These are phyloP conservation scores for Lithohypha guttulata DNA, from an alignment of 2,329 filamentous ascomycete genomes.

Conservation along the genomic window DNA sequence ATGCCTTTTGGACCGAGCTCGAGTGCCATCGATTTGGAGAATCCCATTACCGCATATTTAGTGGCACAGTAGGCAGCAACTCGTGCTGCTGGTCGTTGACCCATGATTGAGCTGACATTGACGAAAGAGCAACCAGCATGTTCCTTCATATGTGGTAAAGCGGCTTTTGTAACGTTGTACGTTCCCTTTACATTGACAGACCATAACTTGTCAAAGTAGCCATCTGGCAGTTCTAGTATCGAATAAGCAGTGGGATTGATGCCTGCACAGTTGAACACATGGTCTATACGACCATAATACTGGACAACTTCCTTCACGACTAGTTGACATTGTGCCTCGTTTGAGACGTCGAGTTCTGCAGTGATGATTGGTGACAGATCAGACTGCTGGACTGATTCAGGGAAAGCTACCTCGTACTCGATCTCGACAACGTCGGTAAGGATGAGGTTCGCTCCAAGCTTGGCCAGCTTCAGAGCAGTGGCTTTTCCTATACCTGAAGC, in stretches of 20 bases:
- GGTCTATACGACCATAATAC: constrained; percentile 42
- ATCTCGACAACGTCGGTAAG: constrained; percentile 43
- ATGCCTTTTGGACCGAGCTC: constrained; percentile 27
- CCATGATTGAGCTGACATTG: constrained; percentile 44
- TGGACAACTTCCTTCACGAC: constrained; percentile 4
- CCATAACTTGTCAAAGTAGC: constrained; percentile 44
- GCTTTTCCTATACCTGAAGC: constrained; percentile 44
- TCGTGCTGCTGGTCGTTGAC: constrained; percentile 26
- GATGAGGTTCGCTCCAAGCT: constrained; percentile 41
- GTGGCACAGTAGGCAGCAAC: constrained; percentile 31
- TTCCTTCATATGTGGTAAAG: constrained; percentile 34
- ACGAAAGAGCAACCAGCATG: constrained; percentile 35
- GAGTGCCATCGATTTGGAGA: constrained; percentile 32
- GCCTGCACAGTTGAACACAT: constrained; percentile 47
- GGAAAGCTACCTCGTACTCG: constrained; percentile 29
- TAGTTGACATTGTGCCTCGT: constrained; percentile 4
- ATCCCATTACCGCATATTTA: constrained; percentile 36
- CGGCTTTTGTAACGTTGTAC: constrained; percentile 39
- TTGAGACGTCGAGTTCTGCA: constrained; percentile 6
- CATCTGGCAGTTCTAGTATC: constrained; percentile 37
- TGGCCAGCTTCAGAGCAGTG: constrained; percentile 36
- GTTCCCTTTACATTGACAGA: constrained; percentile 45
- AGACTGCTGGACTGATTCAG: neutral
- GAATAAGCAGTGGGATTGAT: constrained; percentile 35
- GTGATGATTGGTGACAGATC: neutral